Evolutionary conservation across 148 eudicot genomes (phyloP).

Genomic region (Cornus controversa): DNA sequence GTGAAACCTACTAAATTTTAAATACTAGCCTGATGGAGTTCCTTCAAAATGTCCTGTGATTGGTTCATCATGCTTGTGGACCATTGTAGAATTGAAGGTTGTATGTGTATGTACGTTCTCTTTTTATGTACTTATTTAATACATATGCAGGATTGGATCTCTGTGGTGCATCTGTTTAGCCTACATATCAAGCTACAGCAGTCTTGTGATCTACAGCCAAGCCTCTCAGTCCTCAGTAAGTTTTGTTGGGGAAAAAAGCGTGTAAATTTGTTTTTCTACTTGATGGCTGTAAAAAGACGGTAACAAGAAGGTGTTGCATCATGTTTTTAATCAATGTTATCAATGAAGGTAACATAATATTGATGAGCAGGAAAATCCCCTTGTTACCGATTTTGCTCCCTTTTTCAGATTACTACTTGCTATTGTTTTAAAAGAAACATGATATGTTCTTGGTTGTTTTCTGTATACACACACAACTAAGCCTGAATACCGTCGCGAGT

Average conservation of each 20-base stretch:
- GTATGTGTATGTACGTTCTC: background rate
- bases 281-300: background rate
- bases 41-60: background rate
- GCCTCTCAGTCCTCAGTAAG: background rate
- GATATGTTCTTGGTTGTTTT: background rate
- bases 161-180: background rate
- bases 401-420: background rate
- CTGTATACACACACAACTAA: background rate
- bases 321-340: background rate
- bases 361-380: background rate
- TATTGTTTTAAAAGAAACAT: background rate
- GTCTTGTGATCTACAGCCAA: background rate
- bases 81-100: background rate
- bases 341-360: background rate
- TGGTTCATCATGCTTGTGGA: background rate
- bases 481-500: background rate
- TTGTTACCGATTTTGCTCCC: background rate
- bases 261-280: background rate
- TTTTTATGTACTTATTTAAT: background rate
- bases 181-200: background rate
- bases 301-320: background rate
- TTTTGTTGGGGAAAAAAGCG: conserved; percentile 5
- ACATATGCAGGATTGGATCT: conserved; percentile 6
- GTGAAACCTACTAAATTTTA: too few species aligned
- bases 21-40: conserved; percentile 3